Evolutionary conservation across 2,329 filamentous ascomycete genomes (phyloP), one percentile per base, ranked within the genome.

Genomic region (Cercospora sp.): DNA sequence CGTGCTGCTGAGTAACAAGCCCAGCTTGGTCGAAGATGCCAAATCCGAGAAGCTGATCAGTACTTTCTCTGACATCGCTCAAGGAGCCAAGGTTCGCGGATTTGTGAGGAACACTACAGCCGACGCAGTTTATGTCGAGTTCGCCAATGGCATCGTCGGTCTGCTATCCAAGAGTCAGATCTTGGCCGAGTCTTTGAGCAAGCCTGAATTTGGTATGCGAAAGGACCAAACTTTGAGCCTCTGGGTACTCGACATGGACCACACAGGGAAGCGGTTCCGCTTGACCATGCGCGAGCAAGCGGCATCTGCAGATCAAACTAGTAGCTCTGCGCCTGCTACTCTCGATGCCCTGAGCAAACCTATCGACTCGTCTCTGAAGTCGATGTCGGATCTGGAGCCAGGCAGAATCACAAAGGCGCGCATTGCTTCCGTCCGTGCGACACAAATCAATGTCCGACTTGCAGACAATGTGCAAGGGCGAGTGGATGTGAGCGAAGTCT

Each of bases 401-500:
- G 94, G 94, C 63, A 90, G 86, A 72, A 78, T 91, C 58, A 89
- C 89, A 7, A 93, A 91, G 76, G 94, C 91, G 45, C 90, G 86
- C 73, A 87, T 99, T 55, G 87, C 87, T n/a, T 92, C 92, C 0
- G 83, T 97, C 76, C 97, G 96, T 80, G 90, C 90, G 60, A 97
- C 94, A 0, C 95, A 99, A 78, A 83, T 98, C 65, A 98, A 98
- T 73, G 93, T 99, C 5, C 88, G 91, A 72, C 85, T 98, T 61
- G 90, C 92, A 53, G 92, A 96, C 76, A 93, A 93, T 71, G 85
- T 96, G 8, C 92, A 96, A 77, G 95, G 94, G n/a, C 92, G 95
- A 18, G 89, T 99, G 68, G 94, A 97, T 76, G 87, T 95, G 5
- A 96, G 95, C 1, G 93, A 98, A 78, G 81, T 94, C 12, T 99